These are phyloP conservation scores for Allium cepa DNA, from an alignment of 106 monocot species.

Conservation along the genomic window DNA sequence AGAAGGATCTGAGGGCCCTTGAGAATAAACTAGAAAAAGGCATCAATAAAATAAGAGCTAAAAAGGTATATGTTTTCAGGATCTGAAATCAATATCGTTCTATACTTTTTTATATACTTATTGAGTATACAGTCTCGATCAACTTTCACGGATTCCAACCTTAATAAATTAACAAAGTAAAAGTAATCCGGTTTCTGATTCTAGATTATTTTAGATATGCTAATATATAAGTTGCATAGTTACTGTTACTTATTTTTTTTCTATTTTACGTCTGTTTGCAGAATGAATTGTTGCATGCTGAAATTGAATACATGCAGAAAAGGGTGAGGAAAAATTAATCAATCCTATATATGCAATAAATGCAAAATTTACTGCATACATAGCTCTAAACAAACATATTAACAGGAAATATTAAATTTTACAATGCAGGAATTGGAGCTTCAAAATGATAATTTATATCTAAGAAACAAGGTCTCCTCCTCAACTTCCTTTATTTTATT, in stretches of 20 bases:
- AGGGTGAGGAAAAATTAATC: slow-evolving; percentile 14
- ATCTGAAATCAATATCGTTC: background rate
- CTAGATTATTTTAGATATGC: too few species aligned
- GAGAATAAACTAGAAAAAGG: slow-evolving; percentile 20
- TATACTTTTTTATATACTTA: too few species aligned
- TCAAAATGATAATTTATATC: slow-evolving; percentile 36
- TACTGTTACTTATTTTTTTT: background rate
- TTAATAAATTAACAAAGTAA: too few species aligned
- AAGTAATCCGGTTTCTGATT: too few species aligned
- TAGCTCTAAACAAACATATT: background rate
- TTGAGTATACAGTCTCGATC: too few species aligned
- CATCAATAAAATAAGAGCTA: slow-evolving; percentile 21
- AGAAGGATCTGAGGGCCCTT: slow-evolving; percentile 21
- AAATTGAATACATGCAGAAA: slow-evolving; percentile 47
- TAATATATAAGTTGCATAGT: background rate
- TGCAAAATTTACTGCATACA: background rate
- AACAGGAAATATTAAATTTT: background rate
- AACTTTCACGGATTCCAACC: too few species aligned
- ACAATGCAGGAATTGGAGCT: slow-evolving; percentile 29
- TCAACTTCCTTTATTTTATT: too few species aligned
- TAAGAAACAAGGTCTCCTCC: slow-evolving; percentile 27
- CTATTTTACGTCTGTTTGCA: background rate
- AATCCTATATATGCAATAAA: background rate
- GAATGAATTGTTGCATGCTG: slow-evolving; percentile 33
- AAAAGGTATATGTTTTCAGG: slow-evolving; percentile 11